Conservation (phyloP, 1,284 basidiomycete species). For the Coriolopsis trogii region DNA sequence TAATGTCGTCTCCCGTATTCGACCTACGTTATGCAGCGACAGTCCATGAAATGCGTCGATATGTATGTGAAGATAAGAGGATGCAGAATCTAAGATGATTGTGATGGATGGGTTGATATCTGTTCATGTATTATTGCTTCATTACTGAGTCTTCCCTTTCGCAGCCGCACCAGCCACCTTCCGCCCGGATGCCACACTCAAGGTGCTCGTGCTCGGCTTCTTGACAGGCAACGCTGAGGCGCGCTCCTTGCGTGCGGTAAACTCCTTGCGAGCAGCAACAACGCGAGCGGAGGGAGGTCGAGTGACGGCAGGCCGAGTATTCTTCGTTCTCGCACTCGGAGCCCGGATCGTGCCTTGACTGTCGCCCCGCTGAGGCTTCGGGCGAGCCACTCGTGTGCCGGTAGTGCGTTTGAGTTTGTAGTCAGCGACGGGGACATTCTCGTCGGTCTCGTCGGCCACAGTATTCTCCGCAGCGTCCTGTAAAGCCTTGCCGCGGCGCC, state of each 20-base stretch:
- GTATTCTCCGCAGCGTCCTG: not conserved
- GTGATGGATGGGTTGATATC: not conserved
- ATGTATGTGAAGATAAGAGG: not conserved
- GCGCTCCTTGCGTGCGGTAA: constrained; percentile 12
- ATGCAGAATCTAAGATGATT: not conserved
- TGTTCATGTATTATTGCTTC: not conserved
- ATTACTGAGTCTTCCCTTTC: not conserved
- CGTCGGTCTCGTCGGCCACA: not conserved
- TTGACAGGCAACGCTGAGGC: constrained; percentile 6
- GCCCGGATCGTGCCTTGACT: constrained; percentile 17
- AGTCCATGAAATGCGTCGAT: constrained; percentile 2
- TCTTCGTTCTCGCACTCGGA: not conserved
- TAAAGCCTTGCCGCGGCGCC: constrained; percentile 10
- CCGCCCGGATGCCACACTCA: not conserved
- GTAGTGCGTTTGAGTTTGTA: constrained; percentile 19
- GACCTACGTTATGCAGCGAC: not conserved
- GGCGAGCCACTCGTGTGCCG: constrained; percentile 12
- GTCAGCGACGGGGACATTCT: constrained; percentile 4
- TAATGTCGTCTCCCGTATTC: constrained; percentile 5
- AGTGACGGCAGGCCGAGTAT: not conserved
- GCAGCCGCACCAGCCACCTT: not conserved
- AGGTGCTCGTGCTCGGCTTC: constrained; percentile 5
- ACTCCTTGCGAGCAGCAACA: constrained; percentile 3
- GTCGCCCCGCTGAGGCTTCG: constrained; percentile 13
- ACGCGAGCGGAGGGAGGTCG: constrained; percentile 16